These are phyloP conservation scores for Hypoxylon sp. DNA, from an alignment of 2,329 filamentous ascomycete species.

Conservation along the genomic window DNA sequence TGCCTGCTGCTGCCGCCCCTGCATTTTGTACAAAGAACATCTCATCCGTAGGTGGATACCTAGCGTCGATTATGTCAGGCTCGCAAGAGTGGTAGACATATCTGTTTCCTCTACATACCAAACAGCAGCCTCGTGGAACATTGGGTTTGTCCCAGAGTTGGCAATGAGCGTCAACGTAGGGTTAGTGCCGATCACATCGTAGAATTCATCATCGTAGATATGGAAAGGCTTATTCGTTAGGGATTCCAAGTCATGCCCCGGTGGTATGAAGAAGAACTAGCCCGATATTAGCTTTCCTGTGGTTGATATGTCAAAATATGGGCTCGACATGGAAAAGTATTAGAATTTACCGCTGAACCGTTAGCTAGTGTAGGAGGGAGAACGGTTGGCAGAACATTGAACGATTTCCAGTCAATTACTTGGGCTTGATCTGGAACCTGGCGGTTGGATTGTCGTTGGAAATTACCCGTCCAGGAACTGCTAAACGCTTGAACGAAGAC, in stretches of 20 bases:
- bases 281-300: constrained; percentile 24
- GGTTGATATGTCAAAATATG: background rate
- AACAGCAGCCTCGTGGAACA: constrained; percentile 70
- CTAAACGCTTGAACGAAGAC: constrained; percentile 39
- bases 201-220: constrained; percentile 67
- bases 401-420: constrained; percentile 61
- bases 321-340: background rate
- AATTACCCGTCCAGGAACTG: constrained; percentile 16
- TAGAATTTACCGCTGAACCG: constrained; percentile 54
- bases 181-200: constrained; percentile 63
- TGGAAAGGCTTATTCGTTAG: constrained; percentile 60
- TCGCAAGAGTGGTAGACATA: background rate
- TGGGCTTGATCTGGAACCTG: constrained; percentile 58
- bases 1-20: constrained; percentile 62
- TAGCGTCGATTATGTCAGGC: constrained; percentile 37
- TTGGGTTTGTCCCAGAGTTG: constrained; percentile 59
- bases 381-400: constrained; percentile 60
- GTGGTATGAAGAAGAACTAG: constrained; percentile 61
- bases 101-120: constrained; percentile 57
- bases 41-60: constrained; percentile 63
- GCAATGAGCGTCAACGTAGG: constrained; percentile 67
- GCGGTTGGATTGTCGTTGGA: constrained; percentile 19
- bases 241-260: constrained; percentile 58
- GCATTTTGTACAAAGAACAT: constrained; percentile 70
- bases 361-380: constrained; percentile 57